These are phyloP conservation scores for Cladophialophora chaetospira DNA, from an alignment of 2,329 filamentous ascomycete genomes.

Conservation along the genomic window DNA sequence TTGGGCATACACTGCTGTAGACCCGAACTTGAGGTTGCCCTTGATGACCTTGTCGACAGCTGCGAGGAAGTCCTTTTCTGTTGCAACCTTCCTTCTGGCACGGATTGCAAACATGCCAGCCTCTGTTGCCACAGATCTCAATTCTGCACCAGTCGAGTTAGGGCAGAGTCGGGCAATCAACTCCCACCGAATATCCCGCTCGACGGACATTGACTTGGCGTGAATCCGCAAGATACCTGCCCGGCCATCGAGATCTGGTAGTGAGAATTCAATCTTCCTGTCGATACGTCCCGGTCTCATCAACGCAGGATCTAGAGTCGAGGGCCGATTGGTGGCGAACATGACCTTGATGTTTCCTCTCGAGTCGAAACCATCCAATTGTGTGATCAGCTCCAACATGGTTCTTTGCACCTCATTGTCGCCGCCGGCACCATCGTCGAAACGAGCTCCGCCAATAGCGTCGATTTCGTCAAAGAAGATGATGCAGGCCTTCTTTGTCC, in stretches of 20 bases:
- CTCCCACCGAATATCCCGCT: slow-evolving; percentile 98
- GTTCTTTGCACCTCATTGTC: slow-evolving; percentile 98
- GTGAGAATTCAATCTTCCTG: slow-evolving; percentile 97
- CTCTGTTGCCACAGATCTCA: slow-evolving; percentile 95
- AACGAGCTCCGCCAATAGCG: slow-evolving; percentile 90
- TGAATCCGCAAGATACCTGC: slow-evolving; percentile 92
- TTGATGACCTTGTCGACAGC: slow-evolving; percentile 79
- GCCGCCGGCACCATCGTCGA: slow-evolving; percentile 93
- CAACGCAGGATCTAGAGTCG: slow-evolving; percentile 90
- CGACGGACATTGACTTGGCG: slow-evolving; percentile 76
- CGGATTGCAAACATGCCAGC: slow-evolving; percentile 98
- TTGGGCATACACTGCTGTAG: slow-evolving; percentile 79
- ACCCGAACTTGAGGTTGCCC: slow-evolving; percentile 99
- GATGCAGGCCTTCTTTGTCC: slow-evolving; percentile 99
- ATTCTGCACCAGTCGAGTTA: slow-evolving; percentile 93
- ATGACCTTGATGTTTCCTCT: slow-evolving; percentile 99
- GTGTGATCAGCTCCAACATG: slow-evolving; percentile 96
- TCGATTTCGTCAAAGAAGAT: slow-evolving; percentile 99
- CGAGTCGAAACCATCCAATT: slow-evolving; percentile 93
- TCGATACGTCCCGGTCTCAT: slow-evolving; percentile 85
- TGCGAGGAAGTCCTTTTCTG: slow-evolving; percentile 97
- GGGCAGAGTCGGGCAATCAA: slow-evolving; percentile 95
- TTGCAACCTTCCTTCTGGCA: slow-evolving; percentile 87
- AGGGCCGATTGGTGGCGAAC: slow-evolving; percentile 97
- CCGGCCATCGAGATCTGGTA: slow-evolving; percentile 94